Conservation (phyloP, 768 basidiomycete species). For the Neoboletus brunneissimus region DNA sequence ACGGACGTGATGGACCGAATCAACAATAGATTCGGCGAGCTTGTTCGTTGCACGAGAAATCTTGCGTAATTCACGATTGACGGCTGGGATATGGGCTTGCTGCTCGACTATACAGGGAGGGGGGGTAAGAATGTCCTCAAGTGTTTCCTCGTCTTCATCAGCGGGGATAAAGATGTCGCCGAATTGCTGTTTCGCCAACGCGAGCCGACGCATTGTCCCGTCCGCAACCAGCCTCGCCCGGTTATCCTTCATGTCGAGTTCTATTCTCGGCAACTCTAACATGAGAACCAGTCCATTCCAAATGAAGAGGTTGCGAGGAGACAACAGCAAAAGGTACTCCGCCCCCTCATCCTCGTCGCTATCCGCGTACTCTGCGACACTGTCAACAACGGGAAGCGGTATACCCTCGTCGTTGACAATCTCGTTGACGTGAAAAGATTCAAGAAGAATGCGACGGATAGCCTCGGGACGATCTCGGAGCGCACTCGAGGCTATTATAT, state of each 20-base stretch:
- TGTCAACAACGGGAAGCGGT: constrained; percentile 40
- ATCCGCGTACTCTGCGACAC: constrained; percentile 37
- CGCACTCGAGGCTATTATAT: constrained; percentile 78
- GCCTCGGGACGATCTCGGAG: constrained; percentile 74
- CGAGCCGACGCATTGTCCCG: constrained; percentile 75
- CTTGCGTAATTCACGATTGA: constrained; percentile 87
- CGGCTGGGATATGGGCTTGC: constrained; percentile 86
- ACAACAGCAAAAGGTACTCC: constrained; percentile 81
- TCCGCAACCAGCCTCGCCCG: constrained; percentile 92
- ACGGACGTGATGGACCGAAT: constrained; percentile 86
- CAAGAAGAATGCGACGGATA: constrained; percentile 76
- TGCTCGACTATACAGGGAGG: constrained; percentile 64
- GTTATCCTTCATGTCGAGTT: constrained; percentile 81
- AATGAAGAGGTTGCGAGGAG: constrained; percentile 81
- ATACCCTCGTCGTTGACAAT: constrained; percentile 48
- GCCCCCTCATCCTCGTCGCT: constrained; percentile 56
- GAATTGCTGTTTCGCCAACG: constrained; percentile 75
- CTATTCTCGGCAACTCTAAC: constrained; percentile 68
- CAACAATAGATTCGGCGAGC: constrained; percentile 88
- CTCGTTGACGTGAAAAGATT: constrained; percentile 81
- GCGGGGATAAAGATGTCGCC: constrained; percentile 56
- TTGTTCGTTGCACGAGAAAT: constrained; percentile 88
- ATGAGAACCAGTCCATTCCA: constrained; percentile 91
- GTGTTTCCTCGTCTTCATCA: constrained; percentile 60
- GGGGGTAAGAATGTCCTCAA: constrained; percentile 41